These are phyloP conservation scores for Petrea volubilis DNA, from an alignment of 257 asterid species.

Conservation along the genomic window DNA sequence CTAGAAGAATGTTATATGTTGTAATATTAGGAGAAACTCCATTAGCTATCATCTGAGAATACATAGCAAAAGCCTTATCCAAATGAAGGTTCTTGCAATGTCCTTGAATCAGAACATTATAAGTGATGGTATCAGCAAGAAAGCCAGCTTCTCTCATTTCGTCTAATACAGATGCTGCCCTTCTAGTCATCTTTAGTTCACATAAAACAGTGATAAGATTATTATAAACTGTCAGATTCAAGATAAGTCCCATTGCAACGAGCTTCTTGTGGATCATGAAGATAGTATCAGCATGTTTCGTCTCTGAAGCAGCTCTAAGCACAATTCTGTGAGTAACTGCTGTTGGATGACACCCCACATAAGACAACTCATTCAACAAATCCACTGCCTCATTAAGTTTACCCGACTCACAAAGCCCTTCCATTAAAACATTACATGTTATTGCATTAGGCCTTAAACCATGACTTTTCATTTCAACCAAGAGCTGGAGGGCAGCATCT, in stretches of 20 bases:
- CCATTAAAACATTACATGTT: constrained; percentile 63
- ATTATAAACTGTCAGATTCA: constrained; percentile 48
- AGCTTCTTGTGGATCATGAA: constrained; percentile 62
- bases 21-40: constrained; percentile 68
- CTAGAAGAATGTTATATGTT: constrained; percentile 74
- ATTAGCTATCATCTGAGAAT: constrained; percentile 61
- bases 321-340: constrained; percentile 54
- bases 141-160: constrained; percentile 73
- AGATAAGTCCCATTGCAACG: constrained; percentile 64
- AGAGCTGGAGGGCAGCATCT: constrained; percentile 51
- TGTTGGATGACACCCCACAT: constrained; percentile 59
- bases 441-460: constrained; percentile 63
- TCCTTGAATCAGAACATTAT: constrained; percentile 81
- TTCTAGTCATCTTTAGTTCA: constrained; percentile 76
- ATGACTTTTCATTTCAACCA: constrained; percentile 65
- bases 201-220: constrained; percentile 66
- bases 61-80: constrained; percentile 55
- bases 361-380: constrained; percentile 56
- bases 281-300: constrained; percentile 57
- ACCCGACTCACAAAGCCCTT: constrained; percentile 77
- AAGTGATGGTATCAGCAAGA: constrained; percentile 63
- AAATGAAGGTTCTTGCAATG: constrained; percentile 66
- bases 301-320: constrained; percentile 65
- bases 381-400: constrained; percentile 53
- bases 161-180: constrained; percentile 57